These are phyloP conservation scores for Fragaria iinumae DNA, from an alignment of 306 rosid genomes.

Conservation along the genomic window DNA sequence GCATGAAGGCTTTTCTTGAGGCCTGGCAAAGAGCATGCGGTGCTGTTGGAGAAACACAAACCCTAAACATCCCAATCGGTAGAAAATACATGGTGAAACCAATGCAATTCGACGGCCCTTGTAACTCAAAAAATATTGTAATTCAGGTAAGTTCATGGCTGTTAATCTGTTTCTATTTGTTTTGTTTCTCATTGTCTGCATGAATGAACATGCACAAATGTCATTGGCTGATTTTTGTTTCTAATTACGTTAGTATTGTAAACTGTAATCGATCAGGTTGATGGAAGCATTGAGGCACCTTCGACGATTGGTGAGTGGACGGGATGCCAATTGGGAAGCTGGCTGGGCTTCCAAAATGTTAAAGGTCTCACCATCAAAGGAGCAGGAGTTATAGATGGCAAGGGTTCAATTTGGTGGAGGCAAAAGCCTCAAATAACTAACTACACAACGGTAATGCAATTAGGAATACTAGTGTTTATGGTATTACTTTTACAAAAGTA, in stretches of 20 bases:
- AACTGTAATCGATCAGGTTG: neutral
- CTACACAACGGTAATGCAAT: neutral
- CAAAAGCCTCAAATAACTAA: neutral
- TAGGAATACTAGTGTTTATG: neutral
- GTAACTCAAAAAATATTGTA: slow-evolving; percentile 22
- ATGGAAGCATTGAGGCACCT: slow-evolving; percentile 15
- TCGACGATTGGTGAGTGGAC: neutral
- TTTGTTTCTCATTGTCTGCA: neutral
- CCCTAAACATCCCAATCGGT: slow-evolving; percentile 23
- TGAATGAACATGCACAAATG: neutral
- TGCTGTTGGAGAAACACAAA: slow-evolving; percentile 14
- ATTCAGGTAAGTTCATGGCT: slow-evolving; percentile 16
- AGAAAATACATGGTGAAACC: slow-evolving; percentile 15
- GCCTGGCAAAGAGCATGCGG: slow-evolving; percentile 41
- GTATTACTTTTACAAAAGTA: neutral
- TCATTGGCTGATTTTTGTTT: neutral
- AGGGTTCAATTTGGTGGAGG: slow-evolving; percentile 11
- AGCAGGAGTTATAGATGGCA: slow-evolving; percentile 14
- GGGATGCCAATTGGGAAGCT: slow-evolving; percentile 5
- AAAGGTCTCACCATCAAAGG: slow-evolving; percentile 3
- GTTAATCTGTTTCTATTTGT: neutral
- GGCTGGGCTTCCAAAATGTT: neutral
- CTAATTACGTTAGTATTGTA: neutral
- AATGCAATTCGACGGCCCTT: slow-evolving; percentile 27
- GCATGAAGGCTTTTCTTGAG: slow-evolving; percentile 34